A percentile compares a stretch with the other conserved stretches of the same genome.
These are phyloP conservation scores for Melanomma pulvis-pyrius DNA, from an alignment of 495 filamentous ascomycete genomes.

Conservation along the genomic window DNA sequence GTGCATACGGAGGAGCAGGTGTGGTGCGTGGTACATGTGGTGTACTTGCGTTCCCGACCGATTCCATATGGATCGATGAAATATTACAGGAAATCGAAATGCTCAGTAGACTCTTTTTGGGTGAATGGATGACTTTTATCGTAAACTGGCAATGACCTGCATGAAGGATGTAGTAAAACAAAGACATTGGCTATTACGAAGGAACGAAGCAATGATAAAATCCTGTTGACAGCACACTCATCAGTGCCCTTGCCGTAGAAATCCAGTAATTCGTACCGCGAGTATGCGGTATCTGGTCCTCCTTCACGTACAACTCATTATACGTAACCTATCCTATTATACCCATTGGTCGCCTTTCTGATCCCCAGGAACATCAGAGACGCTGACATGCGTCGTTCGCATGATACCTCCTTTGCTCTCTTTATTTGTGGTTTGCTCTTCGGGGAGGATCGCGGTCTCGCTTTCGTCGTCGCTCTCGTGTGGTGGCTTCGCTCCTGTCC, in stretches of 20 bases:
- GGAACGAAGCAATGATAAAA: neutral
- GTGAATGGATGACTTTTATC: too few species aligned
- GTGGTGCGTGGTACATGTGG: too few species aligned
- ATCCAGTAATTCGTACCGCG: neutral
- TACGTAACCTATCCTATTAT: neutral
- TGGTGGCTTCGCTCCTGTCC: neutral
- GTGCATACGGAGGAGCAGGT: too few species aligned
- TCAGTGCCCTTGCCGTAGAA: neutral
- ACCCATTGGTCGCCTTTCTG: neutral
- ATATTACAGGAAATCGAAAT: too few species aligned
- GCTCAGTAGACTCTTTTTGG: too few species aligned
- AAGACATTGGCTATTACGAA: neutral
- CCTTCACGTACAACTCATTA: neutral
- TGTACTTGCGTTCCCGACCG: too few species aligned
- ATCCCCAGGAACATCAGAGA: neutral
- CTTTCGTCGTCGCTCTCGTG: slow-evolving; percentile 11
- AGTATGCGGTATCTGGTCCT: neutral
- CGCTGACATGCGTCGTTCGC: neutral
- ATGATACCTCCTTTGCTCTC: neutral
- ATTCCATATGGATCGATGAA: too few species aligned
- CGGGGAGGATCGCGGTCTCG: slow-evolving; percentile 10
- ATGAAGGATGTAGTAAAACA: neutral
- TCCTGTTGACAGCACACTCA: neutral
- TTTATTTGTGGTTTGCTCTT: neutral
- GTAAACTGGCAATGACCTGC: neutral